Evolutionary conservation across 2,329 filamentous ascomycete genomes (phyloP).

Genomic region (Podosphaera fusca): DNA sequence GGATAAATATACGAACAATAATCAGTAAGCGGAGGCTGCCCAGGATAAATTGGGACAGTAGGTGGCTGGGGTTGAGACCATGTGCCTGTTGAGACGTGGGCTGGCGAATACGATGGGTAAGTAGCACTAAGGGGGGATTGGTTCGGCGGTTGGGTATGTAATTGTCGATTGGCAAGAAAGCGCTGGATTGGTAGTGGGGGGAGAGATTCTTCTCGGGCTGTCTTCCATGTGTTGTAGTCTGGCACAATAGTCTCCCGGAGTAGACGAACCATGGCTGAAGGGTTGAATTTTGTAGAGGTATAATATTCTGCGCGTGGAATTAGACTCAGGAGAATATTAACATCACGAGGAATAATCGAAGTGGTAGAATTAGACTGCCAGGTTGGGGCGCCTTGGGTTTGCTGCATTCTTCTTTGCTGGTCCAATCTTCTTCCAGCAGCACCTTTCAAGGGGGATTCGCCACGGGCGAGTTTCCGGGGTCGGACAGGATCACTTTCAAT

Average conservation of each 20-base stretch:
- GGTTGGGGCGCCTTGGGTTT: slow-evolving; percentile 15
- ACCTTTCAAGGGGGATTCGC: slow-evolving; percentile 82
- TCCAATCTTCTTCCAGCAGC: slow-evolving; percentile 68
- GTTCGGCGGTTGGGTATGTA: slow-evolving; percentile 3
- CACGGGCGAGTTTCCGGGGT: slow-evolving; percentile 67
- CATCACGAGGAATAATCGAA: slow-evolving; percentile 48
- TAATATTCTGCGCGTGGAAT: slow-evolving; percentile 45
- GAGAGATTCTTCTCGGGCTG: slow-evolving; percentile 15
- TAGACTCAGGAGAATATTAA: slow-evolving; percentile 35
- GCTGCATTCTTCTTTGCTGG: slow-evolving; percentile 35
- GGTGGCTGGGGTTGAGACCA: slow-evolving; percentile 2
- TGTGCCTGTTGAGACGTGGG: neutral
- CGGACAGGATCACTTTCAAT: slow-evolving; percentile 45
- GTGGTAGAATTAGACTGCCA: slow-evolving; percentile 20
- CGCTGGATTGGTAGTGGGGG: slow-evolving; percentile 5
- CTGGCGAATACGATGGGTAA: slow-evolving; percentile 3
- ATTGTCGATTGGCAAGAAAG: slow-evolving; percentile 12
- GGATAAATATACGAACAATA: neutral
- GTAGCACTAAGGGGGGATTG: slow-evolving; percentile 2
- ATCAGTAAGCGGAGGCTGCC: neutral
- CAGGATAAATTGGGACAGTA: neutral
- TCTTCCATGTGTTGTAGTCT: slow-evolving; percentile 31
- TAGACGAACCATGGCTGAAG: slow-evolving; percentile 48
- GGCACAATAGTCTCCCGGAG: slow-evolving; percentile 47
- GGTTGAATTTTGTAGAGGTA: slow-evolving; percentile 43